phyloP scores from a whole-genome alignment of 164 flowering plant species.

The Aristolochia fimbriata region DNA sequence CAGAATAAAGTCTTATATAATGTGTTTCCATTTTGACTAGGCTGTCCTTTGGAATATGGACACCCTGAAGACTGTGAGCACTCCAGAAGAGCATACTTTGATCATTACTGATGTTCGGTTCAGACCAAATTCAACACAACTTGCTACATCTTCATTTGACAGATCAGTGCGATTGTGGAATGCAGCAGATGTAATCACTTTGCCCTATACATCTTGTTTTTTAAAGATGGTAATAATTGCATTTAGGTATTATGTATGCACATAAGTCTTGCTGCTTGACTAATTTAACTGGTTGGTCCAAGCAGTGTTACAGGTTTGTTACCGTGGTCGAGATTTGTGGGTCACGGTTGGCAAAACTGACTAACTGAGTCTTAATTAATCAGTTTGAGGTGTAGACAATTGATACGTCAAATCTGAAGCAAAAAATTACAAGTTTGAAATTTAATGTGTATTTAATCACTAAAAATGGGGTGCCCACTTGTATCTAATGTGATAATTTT shows the following conservation, averaged over 20 bases:
- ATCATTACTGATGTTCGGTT: slow-evolving; percentile 81
- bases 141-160: slow-evolving; percentile 86
- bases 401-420: no score
- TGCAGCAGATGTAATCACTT: slow-evolving; percentile 63
- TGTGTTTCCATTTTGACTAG: slow-evolving; percentile 22
- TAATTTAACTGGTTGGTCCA: no score
- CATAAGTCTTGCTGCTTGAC: background rate
- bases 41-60: slow-evolving; percentile 90
- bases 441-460: no score
- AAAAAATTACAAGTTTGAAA: no score
- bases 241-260: background rate
- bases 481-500: background rate
- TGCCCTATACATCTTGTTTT: background rate
- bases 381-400: no score
- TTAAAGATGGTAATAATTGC: background rate
- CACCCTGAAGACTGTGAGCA: slow-evolving; percentile 57
- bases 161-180: slow-evolving; percentile 81
- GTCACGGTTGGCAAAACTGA: no score
- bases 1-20: background rate
- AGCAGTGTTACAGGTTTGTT: no score
- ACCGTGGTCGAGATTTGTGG: no score
- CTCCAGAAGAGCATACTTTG: slow-evolving; percentile 56
- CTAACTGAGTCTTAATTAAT: no score
- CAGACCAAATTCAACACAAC: slow-evolving; percentile 80
- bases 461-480: no score